Evolutionary conservation across 2,329 filamentous ascomycete species (phyloP), one percentile per base, ranked within the genome.

Genomic region (Helminthosporium solani): DNA sequence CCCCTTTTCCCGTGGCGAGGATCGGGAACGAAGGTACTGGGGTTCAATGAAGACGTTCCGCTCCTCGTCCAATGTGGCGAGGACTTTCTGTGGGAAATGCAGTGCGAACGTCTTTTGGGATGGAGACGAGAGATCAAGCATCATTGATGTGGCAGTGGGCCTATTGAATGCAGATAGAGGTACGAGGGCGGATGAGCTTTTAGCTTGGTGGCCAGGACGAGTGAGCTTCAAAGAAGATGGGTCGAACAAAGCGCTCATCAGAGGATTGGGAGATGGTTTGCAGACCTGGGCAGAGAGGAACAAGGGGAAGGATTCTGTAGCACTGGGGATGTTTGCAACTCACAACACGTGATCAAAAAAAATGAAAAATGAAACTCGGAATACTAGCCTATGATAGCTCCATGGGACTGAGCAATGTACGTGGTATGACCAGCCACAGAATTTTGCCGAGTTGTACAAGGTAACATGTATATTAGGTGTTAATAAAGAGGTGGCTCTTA

Each of bases 31-130:
- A 14, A 44, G 40, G 8, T 50, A 53, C 28, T 66, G 60, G 61
- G 75, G 75, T 0, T 76, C 73, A 0, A 67, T 79, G 19, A 57
- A 64, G 1, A 61, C 64, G 3, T 76, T 75, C 50, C 48, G 50
- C 2, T 78, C 74, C 49, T 78, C 75, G 0, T 51, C 67, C 0
- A 71, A 68, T 3, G 74, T 76, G 0, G 72, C 74, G 41, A 60
- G 77, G 2, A 77, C 78, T 28, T 78, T 75, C 48, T 80, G 77
- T 55, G 66, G 67, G 0, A 58, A 47, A 3, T 80, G 78, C 54
- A 75, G 74, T 0, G 75, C 77, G 0, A 63, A 54, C 21, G 64
- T 78, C 0, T 78, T 79, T 36, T 79, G 75, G 53, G 70, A 72
- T 1, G 62, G 64, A 0, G 68, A 74, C 25, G 61, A 67, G 4